Conservation (phyloP, 2,329 filamentous ascomycete genomes). For the Diaporthe sp. region DNA sequence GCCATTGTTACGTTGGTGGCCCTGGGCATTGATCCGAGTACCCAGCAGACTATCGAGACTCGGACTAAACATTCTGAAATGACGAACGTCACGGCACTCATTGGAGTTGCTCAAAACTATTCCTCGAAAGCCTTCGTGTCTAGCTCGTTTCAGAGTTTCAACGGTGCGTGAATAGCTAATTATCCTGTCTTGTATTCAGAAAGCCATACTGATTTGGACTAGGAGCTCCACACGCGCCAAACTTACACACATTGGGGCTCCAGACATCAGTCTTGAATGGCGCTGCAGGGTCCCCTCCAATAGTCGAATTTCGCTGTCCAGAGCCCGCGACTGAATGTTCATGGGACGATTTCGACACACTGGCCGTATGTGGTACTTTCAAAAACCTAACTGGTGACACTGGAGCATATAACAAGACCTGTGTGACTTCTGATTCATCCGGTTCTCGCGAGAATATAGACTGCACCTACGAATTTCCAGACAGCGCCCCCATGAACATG, state of each 20-base stretch:
- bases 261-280: not conserved
- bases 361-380: not conserved
- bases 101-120: not conserved
- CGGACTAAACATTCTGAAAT: not conserved
- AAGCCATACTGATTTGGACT: not conserved
- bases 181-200: no score
- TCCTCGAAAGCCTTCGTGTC: not conserved
- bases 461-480: not conserved
- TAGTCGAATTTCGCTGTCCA: not conserved
- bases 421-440: not conserved
- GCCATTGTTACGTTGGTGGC: not conserved
- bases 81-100: not conserved
- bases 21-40: not conserved
- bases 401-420: not conserved
- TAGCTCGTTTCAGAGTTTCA: not conserved
- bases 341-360: not conserved
- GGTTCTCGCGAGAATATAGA: not conserved
- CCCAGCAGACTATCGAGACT: not conserved
- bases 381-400: not conserved
- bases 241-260: not conserved
- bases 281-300: not conserved
- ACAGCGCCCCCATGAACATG: not conserved
- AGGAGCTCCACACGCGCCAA: slow-evolving; percentile 2
- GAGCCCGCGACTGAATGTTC: not conserved
- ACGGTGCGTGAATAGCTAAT: not conserved